Percentiles rank a stretch among this genome's conserved stretches.
Conservation (phyloP, 495 filamentous ascomycete species). For the Arthonia radiata region DNA sequence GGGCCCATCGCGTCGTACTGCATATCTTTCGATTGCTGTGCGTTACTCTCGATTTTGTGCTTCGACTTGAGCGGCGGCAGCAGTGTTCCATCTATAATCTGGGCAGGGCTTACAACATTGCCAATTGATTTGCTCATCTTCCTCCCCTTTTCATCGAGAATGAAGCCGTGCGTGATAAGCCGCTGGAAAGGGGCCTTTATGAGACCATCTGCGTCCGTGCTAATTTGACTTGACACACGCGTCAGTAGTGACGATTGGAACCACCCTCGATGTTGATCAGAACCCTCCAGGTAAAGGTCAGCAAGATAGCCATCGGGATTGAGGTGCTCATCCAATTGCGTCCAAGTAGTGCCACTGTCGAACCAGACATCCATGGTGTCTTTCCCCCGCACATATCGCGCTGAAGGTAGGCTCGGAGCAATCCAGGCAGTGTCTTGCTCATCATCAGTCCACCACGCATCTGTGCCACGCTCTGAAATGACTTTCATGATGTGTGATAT, state of each 20-base stretch:
- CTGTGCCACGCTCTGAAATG: slow-evolving; percentile 49
- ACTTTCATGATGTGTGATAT: slow-evolving; percentile 67
- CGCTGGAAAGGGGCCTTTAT: slow-evolving; percentile 46
- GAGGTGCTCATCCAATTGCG: slow-evolving; percentile 22
- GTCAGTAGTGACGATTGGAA: slow-evolving; percentile 98
- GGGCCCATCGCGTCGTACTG: slow-evolving; percentile 38
- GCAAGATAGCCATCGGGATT: slow-evolving; percentile 24
- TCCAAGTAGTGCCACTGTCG: slow-evolving; percentile 92
- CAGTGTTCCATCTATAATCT: slow-evolving; percentile 64
- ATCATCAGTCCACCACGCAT: slow-evolving; percentile 82
- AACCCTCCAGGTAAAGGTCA: slow-evolving; percentile 82
- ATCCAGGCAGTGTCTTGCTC: slow-evolving; percentile 52
- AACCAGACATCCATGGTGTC: slow-evolving; percentile 99
- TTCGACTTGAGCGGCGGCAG: slow-evolving; percentile 30
- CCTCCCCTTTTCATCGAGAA: slow-evolving; percentile 60
- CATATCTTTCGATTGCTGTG: slow-evolving; percentile 12
- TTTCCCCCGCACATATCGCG: slow-evolving; percentile 48
- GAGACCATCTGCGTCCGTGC: slow-evolving; percentile 5
- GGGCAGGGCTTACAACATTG: slow-evolving; percentile 57
- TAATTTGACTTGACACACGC: slow-evolving; percentile 35
- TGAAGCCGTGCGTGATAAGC: slow-evolving; percentile 87
- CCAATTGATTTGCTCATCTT: slow-evolving; percentile 98
- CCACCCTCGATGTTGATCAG: slow-evolving; percentile 92
- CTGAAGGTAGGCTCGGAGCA: slow-evolving; percentile 30
- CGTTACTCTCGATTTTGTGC: slow-evolving; percentile 18